phyloP scores from a whole-genome alignment of 305 asterid genomes.

The Fraxinus xanthoxyloides region DNA sequence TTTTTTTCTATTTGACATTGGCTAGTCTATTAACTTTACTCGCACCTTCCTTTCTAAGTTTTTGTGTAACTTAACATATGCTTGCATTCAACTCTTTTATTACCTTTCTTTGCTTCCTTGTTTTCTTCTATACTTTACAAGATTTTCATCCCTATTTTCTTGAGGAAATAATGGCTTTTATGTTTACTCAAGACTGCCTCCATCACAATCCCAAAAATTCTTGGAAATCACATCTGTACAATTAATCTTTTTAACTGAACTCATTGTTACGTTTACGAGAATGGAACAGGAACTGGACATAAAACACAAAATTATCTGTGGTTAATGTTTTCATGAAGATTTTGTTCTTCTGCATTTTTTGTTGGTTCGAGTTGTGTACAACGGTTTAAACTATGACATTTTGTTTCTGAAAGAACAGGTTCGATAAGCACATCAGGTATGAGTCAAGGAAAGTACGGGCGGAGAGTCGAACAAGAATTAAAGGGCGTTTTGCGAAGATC shows the following conservation, averaged over 20 bases:
- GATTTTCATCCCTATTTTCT: neutral
- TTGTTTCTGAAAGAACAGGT: constrained; percentile 41
- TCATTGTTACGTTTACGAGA: neutral
- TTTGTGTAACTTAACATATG: neutral
- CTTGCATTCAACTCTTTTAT: neutral
- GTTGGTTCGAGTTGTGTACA: neutral
- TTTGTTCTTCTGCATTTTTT: neutral
- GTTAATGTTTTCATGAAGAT: neutral
- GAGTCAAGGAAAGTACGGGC: constrained; percentile 87
- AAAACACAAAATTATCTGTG: neutral
- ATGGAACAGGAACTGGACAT: neutral
- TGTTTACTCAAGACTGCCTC: neutral
- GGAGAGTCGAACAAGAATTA: constrained; percentile 76
- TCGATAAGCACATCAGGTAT: constrained; percentile 81
- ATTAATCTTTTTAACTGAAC: neutral
- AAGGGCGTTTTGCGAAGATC: constrained; percentile 90
- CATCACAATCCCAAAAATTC: neutral
- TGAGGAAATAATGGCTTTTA: neutral
- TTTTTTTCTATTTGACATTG: neutral
- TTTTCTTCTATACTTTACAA: neutral
- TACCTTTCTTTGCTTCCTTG: neutral
- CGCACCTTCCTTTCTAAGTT: neutral
- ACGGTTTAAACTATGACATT: neutral
- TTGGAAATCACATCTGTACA: neutral
- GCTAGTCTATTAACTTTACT: neutral